Evolutionary conservation across 2,329 filamentous ascomycete genomes (phyloP), one percentile per base, ranked within the genome.

Genomic region (Ophiostoma perfectum): DNA sequence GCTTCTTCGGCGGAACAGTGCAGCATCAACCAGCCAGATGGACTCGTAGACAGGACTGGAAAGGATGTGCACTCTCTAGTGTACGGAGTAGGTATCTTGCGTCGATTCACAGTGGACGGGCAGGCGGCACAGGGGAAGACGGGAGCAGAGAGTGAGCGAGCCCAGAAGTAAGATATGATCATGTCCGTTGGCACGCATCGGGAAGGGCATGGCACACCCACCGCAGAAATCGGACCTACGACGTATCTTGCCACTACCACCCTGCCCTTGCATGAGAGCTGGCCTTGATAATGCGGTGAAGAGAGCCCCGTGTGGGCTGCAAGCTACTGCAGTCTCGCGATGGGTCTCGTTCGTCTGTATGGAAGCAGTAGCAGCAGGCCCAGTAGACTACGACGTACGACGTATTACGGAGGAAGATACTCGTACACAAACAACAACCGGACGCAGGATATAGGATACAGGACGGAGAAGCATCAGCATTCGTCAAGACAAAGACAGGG

Each of bases 1-100:
- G 27, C 27, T 27, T 27, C 27, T 27, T 27, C 27, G 27, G 27
- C 27, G 27, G 27, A 27, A 27, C 27, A 27, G 27, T 27, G 27
- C 27, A 27, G 27, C 27, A 27, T 27, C 27, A 27, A 27, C 27
- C 27, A 27, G 27, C 27, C 27, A 27, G 27, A 27, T 27, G 27
- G 27, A 27, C 27, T 27, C 27, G 27, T 27, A 27, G 49, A 55
- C 44, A 42, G 60, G 47, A 64, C 55, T 18, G 60, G 66, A 42
- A 67, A 67, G 11, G 66, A 65, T 64, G 66, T 58, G 62, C 66
- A 64, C 39, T 41, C 27, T 44, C 66, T 64, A 67, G 66, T 45
- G 27, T 27, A 27, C 27, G 27, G n/a, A n/a, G n/a, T n/a, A n/a
- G n/a, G n/a, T 27, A 27, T 27, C 27, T 27, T 27, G 27, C 27